phyloP scores from a whole-genome alignment of 495 filamentous ascomycete species.

The Aspergillus biplanus region DNA sequence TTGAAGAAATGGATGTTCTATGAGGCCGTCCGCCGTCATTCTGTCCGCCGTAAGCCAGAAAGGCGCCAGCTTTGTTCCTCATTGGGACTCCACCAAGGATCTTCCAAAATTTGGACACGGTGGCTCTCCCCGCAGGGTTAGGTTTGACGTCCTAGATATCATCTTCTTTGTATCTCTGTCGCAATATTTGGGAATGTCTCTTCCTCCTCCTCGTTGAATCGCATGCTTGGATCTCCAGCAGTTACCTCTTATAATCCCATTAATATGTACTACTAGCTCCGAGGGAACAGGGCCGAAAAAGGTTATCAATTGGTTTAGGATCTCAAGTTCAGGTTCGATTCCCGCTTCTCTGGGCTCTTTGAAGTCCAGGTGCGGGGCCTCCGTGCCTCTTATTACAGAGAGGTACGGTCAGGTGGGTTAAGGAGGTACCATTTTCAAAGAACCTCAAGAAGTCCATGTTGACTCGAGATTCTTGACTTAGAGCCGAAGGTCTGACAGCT shows the following conservation, averaged over 20 bases:
- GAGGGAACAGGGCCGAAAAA: slow-evolving; percentile 4
- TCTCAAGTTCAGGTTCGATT: not conserved
- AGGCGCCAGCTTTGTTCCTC: too few species aligned
- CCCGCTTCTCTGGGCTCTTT: not conserved
- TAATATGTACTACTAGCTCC: not conserved
- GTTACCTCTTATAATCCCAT: not conserved
- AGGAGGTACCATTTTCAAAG: not conserved
- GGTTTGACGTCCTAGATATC: slow-evolving; percentile 4
- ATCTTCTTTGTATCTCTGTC: not conserved
- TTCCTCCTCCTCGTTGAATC: not conserved
- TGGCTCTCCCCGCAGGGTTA: not conserved
- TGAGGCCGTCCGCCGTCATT: too few species aligned
- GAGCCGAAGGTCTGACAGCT: not conserved
- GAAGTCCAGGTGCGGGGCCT: not conserved
- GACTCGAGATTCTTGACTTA: too few species aligned
- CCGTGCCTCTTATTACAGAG: not conserved
- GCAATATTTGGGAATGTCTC: not conserved
- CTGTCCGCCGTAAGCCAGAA: too few species aligned
- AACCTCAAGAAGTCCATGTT: not conserved
- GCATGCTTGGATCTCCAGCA: slow-evolving; percentile 1
- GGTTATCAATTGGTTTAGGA: not conserved
- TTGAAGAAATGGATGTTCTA: too few species aligned
- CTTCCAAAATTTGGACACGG: slow-evolving; percentile 1
- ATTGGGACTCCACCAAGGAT: slow-evolving; percentile 2
- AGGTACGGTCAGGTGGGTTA: not conserved